phyloP scores from a whole-genome alignment of 2,329 filamentous ascomycete species.

The Didymella arachidicola region DNA sequence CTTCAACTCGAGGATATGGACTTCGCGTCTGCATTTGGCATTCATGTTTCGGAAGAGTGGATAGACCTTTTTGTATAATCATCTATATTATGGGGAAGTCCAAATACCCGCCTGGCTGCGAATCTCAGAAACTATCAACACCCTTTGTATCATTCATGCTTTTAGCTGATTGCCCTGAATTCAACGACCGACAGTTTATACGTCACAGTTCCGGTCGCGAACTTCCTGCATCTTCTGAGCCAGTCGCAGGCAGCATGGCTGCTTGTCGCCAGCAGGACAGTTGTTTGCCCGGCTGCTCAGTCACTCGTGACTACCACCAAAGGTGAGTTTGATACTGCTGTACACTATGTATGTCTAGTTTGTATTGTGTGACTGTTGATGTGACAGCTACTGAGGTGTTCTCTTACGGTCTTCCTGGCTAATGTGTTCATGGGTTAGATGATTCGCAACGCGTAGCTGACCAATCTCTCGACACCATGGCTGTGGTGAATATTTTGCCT shows the following conservation, averaged over 20 bases:
- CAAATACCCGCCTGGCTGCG: constrained; percentile 14
- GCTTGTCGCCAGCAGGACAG: neutral
- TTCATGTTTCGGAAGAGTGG: neutral
- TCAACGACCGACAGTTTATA: neutral
- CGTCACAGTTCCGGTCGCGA: neutral
- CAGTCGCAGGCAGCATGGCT: neutral
- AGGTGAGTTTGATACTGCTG: neutral
- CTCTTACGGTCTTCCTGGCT: neutral
- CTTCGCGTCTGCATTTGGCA: neutral
- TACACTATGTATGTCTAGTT: neutral
- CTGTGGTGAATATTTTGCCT: neutral
- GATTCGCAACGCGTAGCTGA: neutral
- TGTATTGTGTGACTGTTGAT: too few relatives aligned
- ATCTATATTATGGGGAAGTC: constrained; percentile 4
- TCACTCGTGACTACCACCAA: neutral
- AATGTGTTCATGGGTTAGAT: neutral
- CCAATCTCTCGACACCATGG: neutral
- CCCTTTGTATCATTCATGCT: neutral
- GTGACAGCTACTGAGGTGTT: too few relatives aligned
- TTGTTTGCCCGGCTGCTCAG: neutral
- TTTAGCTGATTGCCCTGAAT: neutral
- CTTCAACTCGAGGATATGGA: neutral
- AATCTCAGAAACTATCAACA: neutral
- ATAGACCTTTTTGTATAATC: constrained; percentile 14
- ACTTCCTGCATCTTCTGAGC: neutral